Evolutionary conservation across 108 stramenopile genomes (phyloP), one percentile per base, ranked within the genome.

Genomic region (Schizochytrium sp.): DNA sequence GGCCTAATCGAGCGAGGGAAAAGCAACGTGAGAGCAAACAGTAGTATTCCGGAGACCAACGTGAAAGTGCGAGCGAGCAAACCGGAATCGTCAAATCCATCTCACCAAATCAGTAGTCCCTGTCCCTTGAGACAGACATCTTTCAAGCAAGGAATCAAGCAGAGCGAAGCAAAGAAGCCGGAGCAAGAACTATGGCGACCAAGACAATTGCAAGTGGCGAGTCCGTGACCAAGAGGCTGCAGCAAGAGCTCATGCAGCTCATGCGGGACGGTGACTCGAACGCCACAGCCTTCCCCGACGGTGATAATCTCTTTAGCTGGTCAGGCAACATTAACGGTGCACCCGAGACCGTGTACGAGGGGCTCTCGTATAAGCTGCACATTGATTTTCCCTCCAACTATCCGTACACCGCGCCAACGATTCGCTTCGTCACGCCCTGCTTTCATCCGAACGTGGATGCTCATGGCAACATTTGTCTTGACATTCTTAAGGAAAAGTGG

Each of bases 401-500:
- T 90, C 99, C 99, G 23, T 98, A 98, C 95, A 98, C 98, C 92
- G 97, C 98, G 8, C 99, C 99, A 16, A 89, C 94, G 43, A 98
- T 99, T 23, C 95, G 96, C 5, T 99, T 99, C 93, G 90, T 98
- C 69, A 98, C 98, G 44, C 97, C 97, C 90, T 97, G 98, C 96
- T 99, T 97, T 90, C 99, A 99, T 92, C 99, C 99, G 45, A 99
- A 99, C 92, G 90, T 94, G 48, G 93, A 93, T 88, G n/a, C 25
- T 87, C 51, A 87, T 59, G 91, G 91, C 12, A 90, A 91, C 59
- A 92, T 94, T 63, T 93, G 93, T 90, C 93, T 99, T 83, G 99
- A 99, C 90, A 99, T 99, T 93, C 94, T 99, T 90, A 98, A 99
- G 89, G 99, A 98, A 92, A 98, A 99, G 90, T 99, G 98, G 99